Percentiles rank a stretch among this genome's conserved stretches.
These are phyloP conservation scores for Penicillium fimorum DNA, from an alignment of 495 filamentous ascomycete species.

Conservation along the genomic window DNA sequence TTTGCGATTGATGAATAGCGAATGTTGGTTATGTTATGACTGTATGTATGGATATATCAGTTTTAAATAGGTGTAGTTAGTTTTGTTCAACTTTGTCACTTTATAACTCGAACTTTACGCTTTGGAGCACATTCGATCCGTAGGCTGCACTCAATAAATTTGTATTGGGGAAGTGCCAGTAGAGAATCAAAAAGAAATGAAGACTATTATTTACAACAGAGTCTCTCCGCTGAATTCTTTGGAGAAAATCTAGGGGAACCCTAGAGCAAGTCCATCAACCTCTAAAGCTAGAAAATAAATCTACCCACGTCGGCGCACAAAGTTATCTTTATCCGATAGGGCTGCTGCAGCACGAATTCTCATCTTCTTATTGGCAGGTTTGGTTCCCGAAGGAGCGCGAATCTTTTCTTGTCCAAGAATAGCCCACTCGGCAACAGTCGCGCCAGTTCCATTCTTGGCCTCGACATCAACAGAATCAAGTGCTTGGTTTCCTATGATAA, in stretches of 20 bases:
- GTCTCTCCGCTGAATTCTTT: neutral
- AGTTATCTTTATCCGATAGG: slow-evolving; percentile 7
- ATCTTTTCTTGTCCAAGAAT: slow-evolving; percentile 41
- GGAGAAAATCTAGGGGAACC: neutral
- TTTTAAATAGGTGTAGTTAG: neutral
- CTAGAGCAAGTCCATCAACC: neutral
- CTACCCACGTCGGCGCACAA: slow-evolving; percentile 16
- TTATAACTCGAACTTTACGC: neutral
- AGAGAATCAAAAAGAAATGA: neutral
- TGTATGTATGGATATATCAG: slow-evolving; percentile 1
- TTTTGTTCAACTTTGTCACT: neutral
- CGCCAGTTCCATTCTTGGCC: slow-evolving; percentile 51
- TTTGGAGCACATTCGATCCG: neutral
- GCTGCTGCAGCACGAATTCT: slow-evolving; percentile 13
- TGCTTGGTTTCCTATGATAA: slow-evolving; percentile 48
- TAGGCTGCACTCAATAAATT: neutral
- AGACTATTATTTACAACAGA: neutral
- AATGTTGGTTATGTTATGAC: neutral
- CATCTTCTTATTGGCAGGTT: slow-evolving; percentile 15
- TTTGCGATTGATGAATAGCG: slow-evolving; percentile 35
- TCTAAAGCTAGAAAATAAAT: slow-evolving; percentile 3
- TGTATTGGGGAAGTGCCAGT: neutral
- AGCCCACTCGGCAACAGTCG: slow-evolving; percentile 73
- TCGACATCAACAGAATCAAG: slow-evolving; percentile 44
- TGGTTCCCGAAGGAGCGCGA: slow-evolving; percentile 3